A percentile compares a stretch with the other conserved stretches of the same genome.
These are phyloP conservation scores for Eragrostis nindensis DNA, from an alignment of 176 grass and related monocot species.

Conservation along the genomic window DNA sequence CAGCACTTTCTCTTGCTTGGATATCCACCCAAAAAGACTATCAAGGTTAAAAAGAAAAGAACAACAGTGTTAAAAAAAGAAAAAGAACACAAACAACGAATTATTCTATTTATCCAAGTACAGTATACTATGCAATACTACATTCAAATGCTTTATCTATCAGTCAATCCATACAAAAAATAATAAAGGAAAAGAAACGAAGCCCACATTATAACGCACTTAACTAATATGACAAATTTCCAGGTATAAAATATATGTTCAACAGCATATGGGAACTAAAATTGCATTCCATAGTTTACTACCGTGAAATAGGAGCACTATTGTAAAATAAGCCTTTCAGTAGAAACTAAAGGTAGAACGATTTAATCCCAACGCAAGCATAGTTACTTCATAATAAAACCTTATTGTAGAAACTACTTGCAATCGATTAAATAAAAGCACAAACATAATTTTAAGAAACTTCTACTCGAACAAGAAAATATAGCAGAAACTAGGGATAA, in stretches of 20 bases:
- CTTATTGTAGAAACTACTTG: background rate
- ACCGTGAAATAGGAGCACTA: background rate
- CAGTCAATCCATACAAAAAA: background rate
- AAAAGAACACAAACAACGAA: background rate
- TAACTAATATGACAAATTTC: conserved; percentile 1
- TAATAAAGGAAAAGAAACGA: conserved; percentile 1
- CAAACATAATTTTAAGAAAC: background rate
- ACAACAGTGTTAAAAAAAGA: background rate
- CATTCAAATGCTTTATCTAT: conserved; percentile 4
- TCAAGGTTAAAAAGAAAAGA: conserved; percentile 43
- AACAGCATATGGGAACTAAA: background rate
- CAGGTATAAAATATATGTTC: conserved; percentile 8
- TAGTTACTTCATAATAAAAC: background rate
- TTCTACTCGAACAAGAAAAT: background rate
- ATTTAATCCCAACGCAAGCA: background rate
- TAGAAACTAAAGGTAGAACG: background rate
- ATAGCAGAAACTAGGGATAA: background rate
- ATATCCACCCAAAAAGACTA: conserved; percentile 94
- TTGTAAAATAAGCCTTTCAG: background rate
- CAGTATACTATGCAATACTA: background rate
- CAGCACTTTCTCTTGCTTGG: conserved; percentile 67
- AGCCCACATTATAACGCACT: background rate
- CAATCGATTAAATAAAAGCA: background rate
- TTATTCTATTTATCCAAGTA: conserved; percentile 36
- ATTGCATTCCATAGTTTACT: background rate